phyloP scores from a whole-genome alignment of 768 basidiomycete genomes.

The Lepiota subincarnata region DNA sequence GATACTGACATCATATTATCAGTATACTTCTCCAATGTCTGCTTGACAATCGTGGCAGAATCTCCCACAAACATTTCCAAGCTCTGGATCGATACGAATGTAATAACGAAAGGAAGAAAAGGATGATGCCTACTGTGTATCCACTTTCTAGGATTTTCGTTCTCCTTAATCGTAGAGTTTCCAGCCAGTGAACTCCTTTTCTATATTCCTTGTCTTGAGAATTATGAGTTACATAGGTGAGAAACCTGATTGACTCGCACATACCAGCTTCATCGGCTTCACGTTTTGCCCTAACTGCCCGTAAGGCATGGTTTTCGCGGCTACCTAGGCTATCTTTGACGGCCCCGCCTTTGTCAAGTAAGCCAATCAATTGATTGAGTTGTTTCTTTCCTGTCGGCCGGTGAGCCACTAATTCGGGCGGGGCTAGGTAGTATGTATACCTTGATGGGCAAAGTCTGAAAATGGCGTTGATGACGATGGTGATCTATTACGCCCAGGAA shows the following conservation, averaged over 20 bases:
- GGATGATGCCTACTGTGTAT: slow-evolving; percentile 54
- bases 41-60: slow-evolving; percentile 58
- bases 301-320: slow-evolving; percentile 63
- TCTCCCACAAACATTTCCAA: slow-evolving; percentile 78
- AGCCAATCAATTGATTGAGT: slow-evolving; percentile 79
- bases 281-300: slow-evolving; percentile 77
- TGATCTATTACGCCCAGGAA: slow-evolving; percentile 59
- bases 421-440: slow-evolving; percentile 27
- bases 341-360: slow-evolving; percentile 72
- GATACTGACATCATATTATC: slow-evolving; percentile 70
- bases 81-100: slow-evolving; percentile 44
- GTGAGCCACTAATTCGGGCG: slow-evolving; percentile 5
- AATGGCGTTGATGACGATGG: slow-evolving; percentile 81
- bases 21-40: slow-evolving; percentile 64
- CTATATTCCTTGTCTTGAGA: slow-evolving; percentile 81
- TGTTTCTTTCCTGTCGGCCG: slow-evolving; percentile 67
- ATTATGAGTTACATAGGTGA: background rate
- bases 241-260: slow-evolving; percentile 15
- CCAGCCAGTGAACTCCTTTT: slow-evolving; percentile 87
- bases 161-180: slow-evolving; percentile 78
- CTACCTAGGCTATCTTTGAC: slow-evolving; percentile 58
- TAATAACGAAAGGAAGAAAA: background rate
- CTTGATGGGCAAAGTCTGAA: slow-evolving; percentile 85
- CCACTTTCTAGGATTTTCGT: slow-evolving; percentile 81
- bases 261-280: slow-evolving; percentile 89